These are phyloP conservation scores for Heliosperma pusillum DNA, from an alignment of 148 eudicot species.

Conservation along the genomic window DNA sequence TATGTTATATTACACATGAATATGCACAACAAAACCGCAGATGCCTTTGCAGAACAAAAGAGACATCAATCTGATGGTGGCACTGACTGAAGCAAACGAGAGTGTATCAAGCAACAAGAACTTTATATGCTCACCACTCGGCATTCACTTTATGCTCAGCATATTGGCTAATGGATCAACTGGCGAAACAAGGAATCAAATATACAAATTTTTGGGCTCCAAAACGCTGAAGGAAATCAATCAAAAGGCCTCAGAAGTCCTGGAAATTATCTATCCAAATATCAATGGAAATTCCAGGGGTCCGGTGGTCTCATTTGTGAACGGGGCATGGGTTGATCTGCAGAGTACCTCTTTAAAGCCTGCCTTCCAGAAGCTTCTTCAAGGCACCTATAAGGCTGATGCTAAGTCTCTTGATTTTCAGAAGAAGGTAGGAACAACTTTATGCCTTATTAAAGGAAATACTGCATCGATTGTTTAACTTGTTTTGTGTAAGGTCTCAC, in stretches of 20 bases:
- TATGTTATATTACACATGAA: too few species aligned
- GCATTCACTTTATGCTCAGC: conserved; percentile 20
- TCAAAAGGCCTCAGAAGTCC: conserved; percentile 18
- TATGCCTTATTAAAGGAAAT: too few species aligned
- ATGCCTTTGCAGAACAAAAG: conserved; percentile 11
- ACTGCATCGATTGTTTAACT: too few species aligned
- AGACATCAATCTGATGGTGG: conserved; percentile 14
- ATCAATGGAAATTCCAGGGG: not conserved
- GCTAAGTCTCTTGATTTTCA: conserved; percentile 21
- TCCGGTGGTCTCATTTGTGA: conserved; percentile 15
- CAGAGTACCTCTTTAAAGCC: conserved; percentile 8
- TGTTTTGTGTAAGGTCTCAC: too few species aligned
- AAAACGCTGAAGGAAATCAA: conserved; percentile 11
- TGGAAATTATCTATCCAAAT: conserved; percentile 8
- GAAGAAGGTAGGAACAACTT: conserved; percentile 9
- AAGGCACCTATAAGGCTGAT: conserved; percentile 20
- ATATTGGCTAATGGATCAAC: conserved; percentile 21
- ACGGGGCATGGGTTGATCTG: conserved; percentile 19
- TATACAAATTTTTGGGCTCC: conserved; percentile 15
- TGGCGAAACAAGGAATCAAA: conserved; percentile 23
- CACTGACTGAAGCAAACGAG: conserved; percentile 21
- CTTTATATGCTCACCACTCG: conserved; percentile 21
- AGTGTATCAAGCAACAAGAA: conserved; percentile 13
- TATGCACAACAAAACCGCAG: not conserved
- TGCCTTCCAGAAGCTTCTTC: conserved; percentile 16